phyloP scores from a whole-genome alignment of 345 rosid genomes.

The Erodium maritimum region DNA sequence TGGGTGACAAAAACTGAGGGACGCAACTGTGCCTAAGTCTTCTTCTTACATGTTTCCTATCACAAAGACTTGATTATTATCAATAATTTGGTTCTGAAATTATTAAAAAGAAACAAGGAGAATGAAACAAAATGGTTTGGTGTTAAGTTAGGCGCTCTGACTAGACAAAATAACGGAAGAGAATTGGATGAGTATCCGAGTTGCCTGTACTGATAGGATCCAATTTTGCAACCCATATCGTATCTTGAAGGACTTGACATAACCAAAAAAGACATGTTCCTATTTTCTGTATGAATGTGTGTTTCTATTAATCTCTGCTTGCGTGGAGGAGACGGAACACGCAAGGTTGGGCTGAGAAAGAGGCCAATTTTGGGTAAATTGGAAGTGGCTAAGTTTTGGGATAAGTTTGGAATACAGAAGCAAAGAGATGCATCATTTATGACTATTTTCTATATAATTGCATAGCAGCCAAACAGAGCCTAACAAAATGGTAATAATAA shows the following conservation, averaged over 20 bases:
- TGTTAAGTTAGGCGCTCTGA: background rate
- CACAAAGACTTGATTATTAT: background rate
- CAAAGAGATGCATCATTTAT: background rate
- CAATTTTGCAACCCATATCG: background rate
- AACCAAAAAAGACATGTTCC: background rate
- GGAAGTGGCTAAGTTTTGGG: background rate
- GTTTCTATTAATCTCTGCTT: no score
- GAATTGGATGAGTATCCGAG: background rate
- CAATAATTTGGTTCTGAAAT: background rate
- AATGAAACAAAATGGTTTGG: background rate
- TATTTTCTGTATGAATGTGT: background rate
- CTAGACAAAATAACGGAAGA: background rate
- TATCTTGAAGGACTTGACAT: background rate
- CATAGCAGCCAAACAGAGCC: background rate
- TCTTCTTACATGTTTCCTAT: background rate
- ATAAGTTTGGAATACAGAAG: background rate
- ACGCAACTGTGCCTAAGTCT: background rate
- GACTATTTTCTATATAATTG: no score
- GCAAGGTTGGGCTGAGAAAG: background rate
- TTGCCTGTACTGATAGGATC: background rate
- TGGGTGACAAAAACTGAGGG: background rate
- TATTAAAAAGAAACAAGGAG: background rate
- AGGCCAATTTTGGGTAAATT: background rate
- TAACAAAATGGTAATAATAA: background rate
- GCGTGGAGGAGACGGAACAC: background rate